Conservation (phyloP, 306 rosid species). For the Mimosa pudica region DNA sequence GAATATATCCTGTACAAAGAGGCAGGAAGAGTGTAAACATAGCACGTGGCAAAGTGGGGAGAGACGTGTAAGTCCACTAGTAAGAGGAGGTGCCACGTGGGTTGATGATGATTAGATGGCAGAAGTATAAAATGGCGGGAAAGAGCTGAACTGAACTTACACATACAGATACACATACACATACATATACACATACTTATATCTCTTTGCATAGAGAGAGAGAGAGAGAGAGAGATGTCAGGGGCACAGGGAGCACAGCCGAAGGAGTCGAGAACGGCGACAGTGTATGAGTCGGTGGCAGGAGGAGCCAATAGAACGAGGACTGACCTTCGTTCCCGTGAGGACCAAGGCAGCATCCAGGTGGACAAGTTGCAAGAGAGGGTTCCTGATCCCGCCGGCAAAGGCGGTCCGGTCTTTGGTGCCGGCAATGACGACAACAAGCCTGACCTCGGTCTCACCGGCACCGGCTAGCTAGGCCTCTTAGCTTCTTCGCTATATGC, state of each 20-base stretch:
- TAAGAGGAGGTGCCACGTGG: slow-evolving; percentile 28
- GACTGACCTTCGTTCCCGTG: slow-evolving; percentile 50
- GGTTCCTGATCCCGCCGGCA: slow-evolving; percentile 60
- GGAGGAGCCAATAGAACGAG: slow-evolving; percentile 75
- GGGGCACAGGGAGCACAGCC: slow-evolving; percentile 90
- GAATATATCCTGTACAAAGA: not conserved
- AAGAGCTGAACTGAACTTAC: not conserved
- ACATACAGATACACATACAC: not conserved
- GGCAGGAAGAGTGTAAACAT: not conserved
- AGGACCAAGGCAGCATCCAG: slow-evolving; percentile 77
- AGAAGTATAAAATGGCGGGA: slow-evolving; percentile 3
- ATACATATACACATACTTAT: not conserved
- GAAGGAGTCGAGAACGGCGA: slow-evolving; percentile 62
- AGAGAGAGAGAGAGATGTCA: slow-evolving; percentile 48
- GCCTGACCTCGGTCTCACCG: slow-evolving; percentile 71
- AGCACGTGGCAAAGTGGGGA: slow-evolving; percentile 1
- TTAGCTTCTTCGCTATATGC: not conserved
- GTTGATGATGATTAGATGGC: not conserved
- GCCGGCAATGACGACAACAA: slow-evolving; percentile 60
- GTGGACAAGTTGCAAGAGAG: slow-evolving; percentile 76
- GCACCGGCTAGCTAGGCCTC: slow-evolving; percentile 46
- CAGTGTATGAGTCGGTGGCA: slow-evolving; percentile 57
- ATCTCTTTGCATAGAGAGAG: too few species aligned
- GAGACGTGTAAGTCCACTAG: slow-evolving; percentile 33
- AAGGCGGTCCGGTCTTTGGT: slow-evolving; percentile 86